Conservation (phyloP, 2,329 filamentous ascomycete genomes). For the Cladosporium sphaerospermum region DNA sequence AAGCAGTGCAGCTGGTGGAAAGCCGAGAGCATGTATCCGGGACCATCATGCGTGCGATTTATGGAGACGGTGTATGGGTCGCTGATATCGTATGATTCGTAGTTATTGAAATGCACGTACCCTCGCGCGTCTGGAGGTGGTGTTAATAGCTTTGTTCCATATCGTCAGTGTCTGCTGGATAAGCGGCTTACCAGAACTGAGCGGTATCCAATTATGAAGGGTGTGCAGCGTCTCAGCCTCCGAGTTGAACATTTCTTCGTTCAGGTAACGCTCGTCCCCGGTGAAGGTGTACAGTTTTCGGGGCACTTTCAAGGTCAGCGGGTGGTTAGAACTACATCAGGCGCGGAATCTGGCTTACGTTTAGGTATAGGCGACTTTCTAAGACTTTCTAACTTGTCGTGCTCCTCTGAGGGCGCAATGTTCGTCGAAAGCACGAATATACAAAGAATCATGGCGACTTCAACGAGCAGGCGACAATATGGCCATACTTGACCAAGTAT, state of each 20-base stretch:
- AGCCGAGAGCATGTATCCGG: constrained; percentile 19
- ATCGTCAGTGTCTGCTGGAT: too few relatives aligned
- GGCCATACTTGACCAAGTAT: not conserved
- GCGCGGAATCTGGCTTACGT: not conserved
- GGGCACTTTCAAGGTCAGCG: not conserved
- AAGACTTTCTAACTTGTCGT: not conserved
- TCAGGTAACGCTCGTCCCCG: constrained; percentile 6
- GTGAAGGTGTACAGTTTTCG: constrained; percentile 8
- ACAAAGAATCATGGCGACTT: constrained; percentile 6
- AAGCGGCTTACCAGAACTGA: constrained; percentile 5
- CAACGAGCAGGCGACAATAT: not conserved
- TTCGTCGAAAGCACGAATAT: constrained; percentile 3
- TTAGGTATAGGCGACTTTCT: constrained; percentile 5
- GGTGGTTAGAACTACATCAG: not conserved
- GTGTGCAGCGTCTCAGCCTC: constrained; percentile 5
- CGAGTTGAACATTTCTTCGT: constrained; percentile 10
- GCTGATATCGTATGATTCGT: constrained; percentile 7
- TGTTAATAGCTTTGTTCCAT: not conserved
- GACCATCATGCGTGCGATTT: constrained; percentile 6
- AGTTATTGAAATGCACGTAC: constrained; percentile 5
- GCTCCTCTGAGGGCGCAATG: not conserved
- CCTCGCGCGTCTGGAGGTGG: constrained; percentile 4
- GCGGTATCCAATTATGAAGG: constrained; percentile 10
- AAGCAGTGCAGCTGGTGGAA: constrained; percentile 28
- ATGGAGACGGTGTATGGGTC: constrained; percentile 8